These are phyloP conservation scores for Usnea hakonensis DNA, from an alignment of 495 filamentous ascomycete species.

Conservation along the genomic window DNA sequence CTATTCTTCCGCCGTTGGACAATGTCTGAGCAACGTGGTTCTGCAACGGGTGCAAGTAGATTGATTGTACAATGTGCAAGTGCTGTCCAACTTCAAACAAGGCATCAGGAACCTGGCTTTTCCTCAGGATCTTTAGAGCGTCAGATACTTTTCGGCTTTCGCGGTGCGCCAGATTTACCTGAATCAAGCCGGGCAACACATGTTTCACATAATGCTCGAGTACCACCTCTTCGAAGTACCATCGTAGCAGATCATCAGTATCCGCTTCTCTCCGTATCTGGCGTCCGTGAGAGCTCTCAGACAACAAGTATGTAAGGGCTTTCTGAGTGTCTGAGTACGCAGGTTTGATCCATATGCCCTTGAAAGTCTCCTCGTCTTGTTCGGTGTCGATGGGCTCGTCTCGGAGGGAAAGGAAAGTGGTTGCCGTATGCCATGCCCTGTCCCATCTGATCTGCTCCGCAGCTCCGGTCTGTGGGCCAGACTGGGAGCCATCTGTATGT, in stretches of 20 bases:
- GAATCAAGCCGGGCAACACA: conserved; percentile 31
- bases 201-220: conserved; percentile 44
- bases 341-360: conserved; percentile 23
- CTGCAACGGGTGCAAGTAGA: conserved; percentile 42
- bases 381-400: conserved; percentile 23
- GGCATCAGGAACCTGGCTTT: conserved; percentile 24
- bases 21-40: conserved; percentile 35
- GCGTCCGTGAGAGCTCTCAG: conserved; percentile 13
- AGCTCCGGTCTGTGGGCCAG: conserved; percentile 18
- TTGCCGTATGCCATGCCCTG: conserved; percentile 61
- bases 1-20: conserved; percentile 26
- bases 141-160: conserved; percentile 8
- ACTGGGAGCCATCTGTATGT: conserved; percentile 16
- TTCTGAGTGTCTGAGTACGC: conserved; percentile 13
- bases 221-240: conserved; percentile 48
- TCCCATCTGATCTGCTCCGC: conserved; percentile 56
- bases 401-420: conserved; percentile 52
- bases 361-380: conserved; percentile 14
- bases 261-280: conserved; percentile 11
- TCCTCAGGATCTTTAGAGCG: conserved; percentile 30
- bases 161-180: conserved; percentile 28
- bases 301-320: conserved; percentile 18
- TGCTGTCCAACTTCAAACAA: conserved; percentile 36
- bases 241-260: conserved; percentile 36
- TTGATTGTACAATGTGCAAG: conserved; percentile 37